These are phyloP conservation scores for Cadophora malorum DNA, from an alignment of 2,329 filamentous ascomycete species.

Conservation along the genomic window DNA sequence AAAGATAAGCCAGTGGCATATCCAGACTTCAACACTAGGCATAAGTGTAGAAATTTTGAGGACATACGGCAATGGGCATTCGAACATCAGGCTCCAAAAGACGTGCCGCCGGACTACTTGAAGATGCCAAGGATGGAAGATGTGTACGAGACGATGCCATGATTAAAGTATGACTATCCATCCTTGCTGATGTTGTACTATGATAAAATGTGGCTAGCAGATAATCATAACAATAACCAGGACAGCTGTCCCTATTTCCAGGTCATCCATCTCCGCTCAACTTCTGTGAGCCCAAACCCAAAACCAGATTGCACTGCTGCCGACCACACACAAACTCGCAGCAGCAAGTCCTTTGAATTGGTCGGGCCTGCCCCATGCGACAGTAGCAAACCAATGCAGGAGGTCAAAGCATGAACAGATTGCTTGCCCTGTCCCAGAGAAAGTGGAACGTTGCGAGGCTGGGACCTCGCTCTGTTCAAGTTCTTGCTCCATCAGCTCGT, in stretches of 20 bases:
- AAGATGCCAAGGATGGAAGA: slow-evolving; percentile 27
- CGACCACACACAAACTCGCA: slow-evolving; percentile 46
- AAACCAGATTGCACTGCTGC: slow-evolving; percentile 44
- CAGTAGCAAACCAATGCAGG: slow-evolving; percentile 46
- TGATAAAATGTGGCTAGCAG: neutral
- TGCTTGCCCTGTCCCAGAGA: slow-evolving; percentile 50
- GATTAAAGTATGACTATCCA: neutral
- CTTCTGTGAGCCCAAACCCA: slow-evolving; percentile 45
- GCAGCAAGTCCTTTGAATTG: slow-evolving; percentile 49
- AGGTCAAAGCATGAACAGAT: slow-evolving; percentile 49
- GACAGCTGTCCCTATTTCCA: neutral
- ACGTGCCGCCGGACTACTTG: slow-evolving; percentile 35
- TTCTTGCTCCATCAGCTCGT: slow-evolving; percentile 50
- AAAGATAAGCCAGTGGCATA: slow-evolving; percentile 47
- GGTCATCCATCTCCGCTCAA: neutral
- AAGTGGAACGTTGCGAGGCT: slow-evolving; percentile 46
- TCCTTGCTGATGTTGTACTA: neutral
- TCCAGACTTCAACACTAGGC: slow-evolving; percentile 59
- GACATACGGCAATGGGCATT: slow-evolving; percentile 56
- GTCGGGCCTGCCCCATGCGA: slow-evolving; percentile 46
- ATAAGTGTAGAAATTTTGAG: slow-evolving; percentile 59
- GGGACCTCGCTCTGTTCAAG: slow-evolving; percentile 50
- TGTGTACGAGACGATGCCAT: slow-evolving; percentile 36
- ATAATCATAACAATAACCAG: neutral
- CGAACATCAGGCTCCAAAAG: slow-evolving; percentile 48